Evolutionary conservation across 192 early-diverging fungal genomes (phyloP).

Genomic region (Backusella australiensis): DNA sequence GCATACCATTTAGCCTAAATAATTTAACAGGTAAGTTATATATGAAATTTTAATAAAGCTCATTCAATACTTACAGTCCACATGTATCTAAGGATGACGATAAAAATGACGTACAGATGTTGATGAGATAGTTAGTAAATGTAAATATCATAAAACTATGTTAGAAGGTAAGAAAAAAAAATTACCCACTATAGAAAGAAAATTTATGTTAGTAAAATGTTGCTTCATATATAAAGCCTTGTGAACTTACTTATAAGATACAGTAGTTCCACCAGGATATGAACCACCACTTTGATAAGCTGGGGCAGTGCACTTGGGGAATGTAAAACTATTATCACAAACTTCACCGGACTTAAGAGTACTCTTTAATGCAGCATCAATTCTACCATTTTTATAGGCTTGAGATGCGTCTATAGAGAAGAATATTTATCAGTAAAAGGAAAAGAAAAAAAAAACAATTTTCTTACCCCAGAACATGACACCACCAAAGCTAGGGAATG

Average conservation of each 20-base stretch:
- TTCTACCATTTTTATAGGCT: slow-evolving; percentile 26
- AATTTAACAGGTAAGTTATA: background rate
- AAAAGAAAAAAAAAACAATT: background rate
- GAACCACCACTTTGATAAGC: slow-evolving; percentile 28
- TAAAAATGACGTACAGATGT: background rate
- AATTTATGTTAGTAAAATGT: background rate
- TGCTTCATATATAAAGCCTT: background rate
- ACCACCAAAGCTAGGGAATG: slow-evolving; percentile 53
- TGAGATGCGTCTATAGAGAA: slow-evolving; percentile 39
- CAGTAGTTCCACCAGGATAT: slow-evolving; percentile 37
- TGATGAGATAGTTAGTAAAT: background rate
- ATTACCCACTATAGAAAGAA: slow-evolving; percentile 5
- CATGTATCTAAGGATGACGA: slow-evolving; percentile 28
- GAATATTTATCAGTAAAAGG: background rate
- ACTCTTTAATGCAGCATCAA: slow-evolving; percentile 16
- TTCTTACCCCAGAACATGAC: slow-evolving; percentile 56
- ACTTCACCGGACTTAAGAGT: background rate
- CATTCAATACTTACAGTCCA: slow-evolving; percentile 27
- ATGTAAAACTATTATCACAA: slow-evolving; percentile 17
- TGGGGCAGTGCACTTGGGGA: slow-evolving; percentile 36
- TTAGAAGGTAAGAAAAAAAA: background rate
- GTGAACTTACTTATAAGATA: slow-evolving; percentile 40
- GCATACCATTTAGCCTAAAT: slow-evolving; percentile 40
- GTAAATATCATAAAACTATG: background rate
- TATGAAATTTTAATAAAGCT: background rate